phyloP scores from a whole-genome alignment of 2,329 filamentous ascomycete species.

The Aplosporella prunicola region DNA sequence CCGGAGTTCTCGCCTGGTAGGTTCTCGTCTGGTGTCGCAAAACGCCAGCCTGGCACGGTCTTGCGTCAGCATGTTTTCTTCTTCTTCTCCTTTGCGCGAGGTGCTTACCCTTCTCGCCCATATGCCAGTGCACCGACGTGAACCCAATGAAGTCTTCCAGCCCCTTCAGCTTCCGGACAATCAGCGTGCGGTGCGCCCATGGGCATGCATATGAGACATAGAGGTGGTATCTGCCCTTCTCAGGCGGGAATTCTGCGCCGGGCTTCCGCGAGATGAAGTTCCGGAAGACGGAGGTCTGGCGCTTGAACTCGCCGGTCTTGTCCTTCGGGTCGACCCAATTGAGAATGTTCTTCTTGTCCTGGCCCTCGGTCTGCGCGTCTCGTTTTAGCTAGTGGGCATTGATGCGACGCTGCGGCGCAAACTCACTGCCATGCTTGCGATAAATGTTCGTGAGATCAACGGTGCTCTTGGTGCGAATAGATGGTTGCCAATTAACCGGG shows the following conservation, averaged over 20 bases:
- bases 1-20: slow-evolving; percentile 46
- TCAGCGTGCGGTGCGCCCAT: slow-evolving; percentile 84
- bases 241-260: slow-evolving; percentile 67
- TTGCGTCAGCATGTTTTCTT: not conserved
- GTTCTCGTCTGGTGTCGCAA: slow-evolving; percentile 56
- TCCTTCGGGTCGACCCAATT: slow-evolving; percentile 74
- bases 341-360: slow-evolving; percentile 46
- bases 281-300: slow-evolving; percentile 73
- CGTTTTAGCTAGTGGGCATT: slow-evolving; percentile 5
- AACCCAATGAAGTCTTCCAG: slow-evolving; percentile 72
- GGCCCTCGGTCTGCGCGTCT: not conserved
- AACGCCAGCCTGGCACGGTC: slow-evolving; percentile 69
- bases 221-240: slow-evolving; percentile 86
- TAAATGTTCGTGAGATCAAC: slow-evolving; percentile 13
- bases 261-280: slow-evolving; percentile 65
- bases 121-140: slow-evolving; percentile 88
- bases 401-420: not conserved
- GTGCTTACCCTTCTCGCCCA: slow-evolving; percentile 53
- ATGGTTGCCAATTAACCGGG: slow-evolving; percentile 14
- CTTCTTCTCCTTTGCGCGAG: not conserved
- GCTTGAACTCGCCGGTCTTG: slow-evolving; percentile 85
- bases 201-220: slow-evolving; percentile 93
- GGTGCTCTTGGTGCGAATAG: slow-evolving; percentile 10
- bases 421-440: slow-evolving; percentile 13
- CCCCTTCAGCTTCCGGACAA: slow-evolving; percentile 83